Evolutionary conservation across 2,329 filamentous ascomycete genomes (phyloP), one percentile per base, ranked within the genome.

Genomic region (Drechslerella stenobrocha): DNA sequence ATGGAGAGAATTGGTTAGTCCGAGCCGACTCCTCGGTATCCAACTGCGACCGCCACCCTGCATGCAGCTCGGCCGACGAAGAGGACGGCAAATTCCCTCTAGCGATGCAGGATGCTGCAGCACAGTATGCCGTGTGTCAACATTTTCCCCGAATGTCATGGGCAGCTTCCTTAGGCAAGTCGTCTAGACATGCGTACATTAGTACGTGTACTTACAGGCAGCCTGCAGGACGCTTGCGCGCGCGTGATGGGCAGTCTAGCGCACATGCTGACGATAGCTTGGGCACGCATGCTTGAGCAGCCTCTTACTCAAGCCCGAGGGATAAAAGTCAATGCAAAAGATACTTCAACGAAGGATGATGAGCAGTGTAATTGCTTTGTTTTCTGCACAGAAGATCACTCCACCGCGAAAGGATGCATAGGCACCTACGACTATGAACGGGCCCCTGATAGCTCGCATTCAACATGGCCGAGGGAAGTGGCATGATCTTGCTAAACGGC

Each of bases 161-260:
- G 37, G 22, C 37, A 42, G 37, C 37, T 42, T 42, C 34, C 13
- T 20, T 15, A 37, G 34, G 34, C 30, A 20, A 44, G n/a, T n/a
- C n/a, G n/a, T n/a, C n/a, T n/a, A 53, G 32, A 15, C 37, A 22
- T 57, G 32, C 44, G 42, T 48, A 20, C 37, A 42, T n/a, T n/a
- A 5, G 15, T 20, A 13, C 37, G 18, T 7, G 18, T 42, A 42
- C 18, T n/a, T 42, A n/a, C 37, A 18, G 18, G 6, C 15, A 15
- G 18, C 15, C 13, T 58, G 53, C 53, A 58, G 37, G 22, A 30
- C 22, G 44, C 24, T 26, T 46, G 37, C 51, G 24, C 40, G 52
- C 52, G 40, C 40, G 42, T 47, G 37, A 30, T 35, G 11, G 47
- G 42, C 32, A 18, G 26, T 34, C 40, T 24, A 44, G 40, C 18